Base-by-base conservation (phyloP, 2,329 filamentous ascomycete genomes). In the Hypoxylon sp. region DNA sequence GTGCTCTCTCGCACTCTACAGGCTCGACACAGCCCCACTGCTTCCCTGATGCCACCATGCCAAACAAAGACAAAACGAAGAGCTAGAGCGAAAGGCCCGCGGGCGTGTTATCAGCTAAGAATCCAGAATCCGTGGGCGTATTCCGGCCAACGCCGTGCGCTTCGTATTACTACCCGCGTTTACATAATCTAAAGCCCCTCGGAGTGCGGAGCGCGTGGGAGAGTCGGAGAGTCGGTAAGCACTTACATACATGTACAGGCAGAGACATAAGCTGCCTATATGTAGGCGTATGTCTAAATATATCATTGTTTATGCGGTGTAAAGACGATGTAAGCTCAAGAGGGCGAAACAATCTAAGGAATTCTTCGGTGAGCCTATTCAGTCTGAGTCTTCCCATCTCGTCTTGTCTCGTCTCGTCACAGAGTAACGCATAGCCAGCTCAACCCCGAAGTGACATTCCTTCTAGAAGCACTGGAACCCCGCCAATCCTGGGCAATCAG, bases 1-100 rank as follows among this genome's bases (percentile, higher is more conserved):
- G 52, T 62, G 46, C 60, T 63, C 43, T 35, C 43, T 33, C 53
- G 60, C 49, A 55, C 27, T 18, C 21, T 55, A 17, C 31, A 35
- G 31, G 5, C n/a, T n/a, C n/a, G n/a, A n/a, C n/a, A n/a, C n/a
- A 50, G 67, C 66, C 65, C 67, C 68, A 68, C 67, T 60, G 57
- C 62, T 54, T 17, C 66, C 58, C 63, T 65, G 55, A 68, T 69
- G 64, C 56, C 62, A 69, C 68, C 65, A 69, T 69, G 52, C 67
- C 64, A 58, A 68, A 68, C 40, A 15, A 35, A 35, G n/a, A 35
- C n/a, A 35, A 17, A 17, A 35, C 31, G 49, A 48, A 62, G 65
- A 65, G 49, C 53, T 69, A 70, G 64, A 62, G 54, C 49, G 62
- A 66, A 55, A 62, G 64, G 55, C 45, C 58, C 35, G 20, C 37